A percentile compares a stretch with the other conserved stretches of the same genome.
phyloP scores from a whole-genome alignment of 169 alveolate species.

The Cryptosporidium parvum region DNA sequence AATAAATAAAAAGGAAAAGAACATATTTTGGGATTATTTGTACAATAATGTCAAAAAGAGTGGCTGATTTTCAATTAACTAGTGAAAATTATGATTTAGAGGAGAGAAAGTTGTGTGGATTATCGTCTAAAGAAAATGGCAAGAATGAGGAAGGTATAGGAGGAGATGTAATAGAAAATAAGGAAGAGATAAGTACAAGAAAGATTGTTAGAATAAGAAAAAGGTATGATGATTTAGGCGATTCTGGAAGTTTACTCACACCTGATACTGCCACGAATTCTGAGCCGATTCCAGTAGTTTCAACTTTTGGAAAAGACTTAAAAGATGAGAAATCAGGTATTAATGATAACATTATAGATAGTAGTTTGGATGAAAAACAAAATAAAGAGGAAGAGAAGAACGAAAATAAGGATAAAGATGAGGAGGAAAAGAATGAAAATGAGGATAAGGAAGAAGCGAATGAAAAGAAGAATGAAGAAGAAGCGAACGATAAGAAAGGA shows the following conservation, averaged over 20 bases:
- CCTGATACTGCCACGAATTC: not conserved
- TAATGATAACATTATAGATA: not conserved
- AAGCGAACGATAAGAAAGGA: not conserved
- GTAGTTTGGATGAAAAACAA: not conserved
- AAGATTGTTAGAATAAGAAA: constrained; percentile 31
- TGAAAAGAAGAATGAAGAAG: not conserved
- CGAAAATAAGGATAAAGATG: not conserved
- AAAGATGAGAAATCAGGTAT: not conserved
- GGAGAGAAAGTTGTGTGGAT: constrained; percentile 1
- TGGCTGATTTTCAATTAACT: constrained; percentile 63
- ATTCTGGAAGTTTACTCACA: not conserved
- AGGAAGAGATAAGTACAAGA: constrained; percentile 43
- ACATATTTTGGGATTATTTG: not conserved
- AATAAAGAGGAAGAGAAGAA: not conserved
- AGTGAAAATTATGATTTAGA: constrained; percentile 46
- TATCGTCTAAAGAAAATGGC: not conserved
- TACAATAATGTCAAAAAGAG: constrained; percentile 55
- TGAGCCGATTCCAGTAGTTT: not conserved
- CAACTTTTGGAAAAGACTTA: not conserved
- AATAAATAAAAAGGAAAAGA: not conserved
- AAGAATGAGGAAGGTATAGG: not conserved
- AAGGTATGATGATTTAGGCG: not conserved
- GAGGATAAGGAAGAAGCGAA: not conserved
- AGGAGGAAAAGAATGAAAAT: not conserved
- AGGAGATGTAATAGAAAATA: not conserved